Conservation (phyloP, 495 filamentous ascomycete species). For the Oleoguttula mirabilis region DNA sequence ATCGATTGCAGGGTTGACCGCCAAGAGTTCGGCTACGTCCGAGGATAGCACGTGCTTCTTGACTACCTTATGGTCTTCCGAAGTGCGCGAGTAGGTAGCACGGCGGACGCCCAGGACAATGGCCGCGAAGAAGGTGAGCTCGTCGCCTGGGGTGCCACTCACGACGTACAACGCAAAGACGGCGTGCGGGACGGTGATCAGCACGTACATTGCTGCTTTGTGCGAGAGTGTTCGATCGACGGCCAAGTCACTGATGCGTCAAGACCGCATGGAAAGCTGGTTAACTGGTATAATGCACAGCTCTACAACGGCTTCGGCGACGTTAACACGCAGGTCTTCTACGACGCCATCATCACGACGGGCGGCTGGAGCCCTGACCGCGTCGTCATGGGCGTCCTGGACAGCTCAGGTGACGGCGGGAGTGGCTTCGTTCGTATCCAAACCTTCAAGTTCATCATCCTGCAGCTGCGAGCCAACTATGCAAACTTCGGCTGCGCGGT, state of each 20-base stretch:
- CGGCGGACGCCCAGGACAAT: no score
- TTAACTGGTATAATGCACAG: slow-evolving; percentile 66
- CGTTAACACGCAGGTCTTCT: slow-evolving; percentile 46
- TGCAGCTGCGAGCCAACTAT: slow-evolving; percentile 39
- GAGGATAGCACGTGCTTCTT: not conserved
- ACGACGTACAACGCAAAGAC: no score
- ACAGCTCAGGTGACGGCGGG: slow-evolving; percentile 51
- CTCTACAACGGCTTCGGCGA: slow-evolving; percentile 77
- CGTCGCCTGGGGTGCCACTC: no score
- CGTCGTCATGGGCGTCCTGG: slow-evolving; percentile 61
- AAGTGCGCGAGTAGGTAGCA: no score
- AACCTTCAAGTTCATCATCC: slow-evolving; percentile 26
- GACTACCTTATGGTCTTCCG: no score
- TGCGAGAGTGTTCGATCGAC: no score
- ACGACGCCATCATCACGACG: slow-evolving; percentile 46
- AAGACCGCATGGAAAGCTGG: slow-evolving; percentile 5
- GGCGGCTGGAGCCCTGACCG: slow-evolving; percentile 52
- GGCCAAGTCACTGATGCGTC: slow-evolving; percentile 49
- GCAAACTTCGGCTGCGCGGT: slow-evolving; percentile 65
- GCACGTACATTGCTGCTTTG: no score
- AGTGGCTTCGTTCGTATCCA: slow-evolving; percentile 32
- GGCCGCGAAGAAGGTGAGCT: no score
- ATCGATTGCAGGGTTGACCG: no score
- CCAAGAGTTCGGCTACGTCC: not conserved
- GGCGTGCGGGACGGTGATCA: no score